Evolutionary conservation across 306 rosid species (phyloP).

Genomic region (Casuarina equisetifolia): DNA sequence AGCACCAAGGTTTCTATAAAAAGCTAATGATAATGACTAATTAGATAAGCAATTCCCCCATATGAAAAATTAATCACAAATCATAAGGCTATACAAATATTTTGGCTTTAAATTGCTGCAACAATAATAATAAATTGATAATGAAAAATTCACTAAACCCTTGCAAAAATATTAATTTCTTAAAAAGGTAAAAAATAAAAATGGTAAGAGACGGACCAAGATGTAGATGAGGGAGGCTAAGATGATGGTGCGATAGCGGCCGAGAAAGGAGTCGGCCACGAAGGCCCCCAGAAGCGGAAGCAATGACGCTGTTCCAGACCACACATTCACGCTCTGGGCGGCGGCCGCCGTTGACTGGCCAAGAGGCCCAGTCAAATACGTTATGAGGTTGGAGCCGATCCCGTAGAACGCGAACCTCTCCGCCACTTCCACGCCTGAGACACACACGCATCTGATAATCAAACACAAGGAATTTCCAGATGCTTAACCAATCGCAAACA

Average conservation of each 20-base stretch:
- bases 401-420: conserved; percentile 63
- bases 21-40: too few relatives aligned
- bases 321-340: conserved; percentile 45
- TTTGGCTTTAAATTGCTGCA: too few relatives aligned
- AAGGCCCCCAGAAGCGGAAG: conserved; percentile 46
- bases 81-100: too few relatives aligned
- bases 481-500: too few relatives aligned
- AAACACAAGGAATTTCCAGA: neutral
- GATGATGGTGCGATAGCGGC: conserved; percentile 43
- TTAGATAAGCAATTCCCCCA: too few relatives aligned
- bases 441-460: neutral
- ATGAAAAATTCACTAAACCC: too few relatives aligned
- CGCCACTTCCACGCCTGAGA: conserved; percentile 45
- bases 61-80: too few relatives aligned
- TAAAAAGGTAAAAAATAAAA: too few relatives aligned
- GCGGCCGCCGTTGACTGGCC: conserved; percentile 54
- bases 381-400: conserved; percentile 45
- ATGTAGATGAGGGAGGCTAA: conserved; percentile 39
- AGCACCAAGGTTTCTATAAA: too few relatives aligned
- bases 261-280: conserved; percentile 44
- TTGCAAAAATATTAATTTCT: too few relatives aligned
- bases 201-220: conserved; percentile 23
- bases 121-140: too few relatives aligned
- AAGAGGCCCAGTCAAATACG: conserved; percentile 51
- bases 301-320: conserved; percentile 2